These are phyloP conservation scores for Russula abietina DNA, from an alignment of 768 basidiomycete species.

Conservation along the genomic window DNA sequence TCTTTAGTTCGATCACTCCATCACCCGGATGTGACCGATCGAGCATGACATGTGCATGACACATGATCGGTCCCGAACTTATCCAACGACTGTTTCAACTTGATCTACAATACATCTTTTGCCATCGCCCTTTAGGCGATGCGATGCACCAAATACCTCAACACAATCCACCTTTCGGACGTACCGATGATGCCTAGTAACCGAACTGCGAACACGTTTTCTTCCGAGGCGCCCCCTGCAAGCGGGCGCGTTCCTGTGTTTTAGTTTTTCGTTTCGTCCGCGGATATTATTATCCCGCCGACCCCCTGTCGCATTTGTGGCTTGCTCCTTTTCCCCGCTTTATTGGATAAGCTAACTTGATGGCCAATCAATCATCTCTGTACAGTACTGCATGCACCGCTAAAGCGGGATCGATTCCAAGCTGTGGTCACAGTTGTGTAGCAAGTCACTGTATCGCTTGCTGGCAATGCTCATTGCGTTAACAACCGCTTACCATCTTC, in stretches of 20 bases:
- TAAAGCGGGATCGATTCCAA: neutral
- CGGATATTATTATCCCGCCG: neutral
- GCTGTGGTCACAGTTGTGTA: neutral
- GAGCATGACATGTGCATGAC: neutral
- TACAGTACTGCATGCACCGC: neutral
- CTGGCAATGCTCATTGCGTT: neutral
- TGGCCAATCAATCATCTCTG: no score
- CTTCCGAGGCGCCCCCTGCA: neutral
- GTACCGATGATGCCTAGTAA: neutral
- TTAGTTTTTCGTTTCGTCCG: neutral
- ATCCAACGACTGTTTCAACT: no score
- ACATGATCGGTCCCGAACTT: no score
- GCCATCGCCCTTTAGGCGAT: neutral
- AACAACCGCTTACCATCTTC: neutral
- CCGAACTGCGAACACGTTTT: neutral
- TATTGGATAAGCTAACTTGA: no score
- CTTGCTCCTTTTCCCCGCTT: no score
- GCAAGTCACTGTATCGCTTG: neutral
- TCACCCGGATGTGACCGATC: conserved; percentile 1
- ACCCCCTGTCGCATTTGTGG: neutral
- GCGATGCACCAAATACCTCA: neutral
- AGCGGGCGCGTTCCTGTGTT: neutral
- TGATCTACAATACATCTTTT: no score
- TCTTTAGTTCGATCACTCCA: conserved; percentile 9
- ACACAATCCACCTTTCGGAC: neutral